Base-by-base conservation (phyloP, 1,284 basidiomycete genomes). In the Sporisorium scitamineum region DNA sequence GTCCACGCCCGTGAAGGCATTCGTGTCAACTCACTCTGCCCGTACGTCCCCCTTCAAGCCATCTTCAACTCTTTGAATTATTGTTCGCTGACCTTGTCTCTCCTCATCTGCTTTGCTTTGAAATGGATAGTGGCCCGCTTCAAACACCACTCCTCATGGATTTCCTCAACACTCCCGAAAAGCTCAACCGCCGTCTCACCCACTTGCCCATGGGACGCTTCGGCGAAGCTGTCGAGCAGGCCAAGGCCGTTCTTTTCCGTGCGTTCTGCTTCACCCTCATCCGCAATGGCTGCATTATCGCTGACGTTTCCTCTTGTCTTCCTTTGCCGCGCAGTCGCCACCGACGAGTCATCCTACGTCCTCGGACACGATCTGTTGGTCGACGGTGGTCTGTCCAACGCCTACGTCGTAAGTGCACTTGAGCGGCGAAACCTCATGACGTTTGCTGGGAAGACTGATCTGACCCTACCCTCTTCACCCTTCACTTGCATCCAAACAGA, bases 161-260 rank as follows among this genome's bases (percentile, higher is more conserved):
- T 86, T 98, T 95, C 89, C 90, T 99, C 81, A 91, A 97, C 87
- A 97, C 96, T n/a, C 89, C 92, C 47, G 95, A 99, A 89, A 98
- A 97, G 88, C 90, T 92, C 74, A 91, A 97, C 70, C 91, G 95
- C 52, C 90, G 96, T 56, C 85, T 97, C 84, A 90, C 94, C 27
- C 95, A 98, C 85, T 89, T 96, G 31, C 96, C 96, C 2, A 94
- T 97, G 93, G 96, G 96, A 65, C 90, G 95, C 66, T 98, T 98
- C 86, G 95, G 95, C 57, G 94, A 97, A 88, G 95, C 95, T 0
- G 89, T 97, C 77, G 95, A 98, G 86, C 90, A 96, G 79, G 95
- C 96, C 27, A 92, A 92, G 82, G 94, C 91, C 44, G 95, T 93
- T 13, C 89, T 97, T 34, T 97, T 96, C 90, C 87, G 69, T 71